Percentiles rank a stretch among this genome's conserved stretches.
Evolutionary conservation across 1,284 basidiomycete species (phyloP).

Genomic region (Ustilago xerochloae): DNA sequence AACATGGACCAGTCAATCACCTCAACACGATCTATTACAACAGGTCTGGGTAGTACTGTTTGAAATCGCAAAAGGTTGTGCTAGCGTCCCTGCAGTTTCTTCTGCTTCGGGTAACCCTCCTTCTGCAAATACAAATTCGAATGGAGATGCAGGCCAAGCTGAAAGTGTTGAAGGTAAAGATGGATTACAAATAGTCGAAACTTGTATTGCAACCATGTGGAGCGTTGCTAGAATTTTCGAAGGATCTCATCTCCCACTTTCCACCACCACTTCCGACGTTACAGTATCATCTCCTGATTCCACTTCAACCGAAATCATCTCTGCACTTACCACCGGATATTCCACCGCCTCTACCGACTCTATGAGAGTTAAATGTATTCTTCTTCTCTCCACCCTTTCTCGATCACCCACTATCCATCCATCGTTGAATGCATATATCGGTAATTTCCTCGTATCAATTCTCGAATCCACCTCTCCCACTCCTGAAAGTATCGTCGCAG

Average conservation of each 20-base stretch:
- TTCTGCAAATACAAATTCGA: not conserved
- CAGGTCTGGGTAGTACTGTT: slow-evolving; percentile 21
- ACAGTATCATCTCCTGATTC: slow-evolving; percentile 8
- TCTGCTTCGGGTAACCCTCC: slow-evolving; percentile 4
- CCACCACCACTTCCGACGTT: not conserved
- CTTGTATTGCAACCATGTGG: slow-evolving; percentile 59
- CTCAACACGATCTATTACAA: not conserved
- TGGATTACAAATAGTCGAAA: slow-evolving; percentile 56
- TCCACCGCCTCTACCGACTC: slow-evolving; percentile 35
- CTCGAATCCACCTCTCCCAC: slow-evolving; percentile 39
- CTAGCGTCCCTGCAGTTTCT: slow-evolving; percentile 46
- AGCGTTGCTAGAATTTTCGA: slow-evolving; percentile 51
- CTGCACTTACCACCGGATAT: slow-evolving; percentile 50
- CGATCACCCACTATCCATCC: slow-evolving; percentile 19
- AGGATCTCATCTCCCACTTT: slow-evolving; percentile 40
- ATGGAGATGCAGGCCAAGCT: not conserved
- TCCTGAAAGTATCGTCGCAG: slow-evolving; percentile 80
- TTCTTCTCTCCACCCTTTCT: slow-evolving; percentile 48
- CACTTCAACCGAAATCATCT: slow-evolving; percentile 21
- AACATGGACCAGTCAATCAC: slow-evolving; percentile 6
- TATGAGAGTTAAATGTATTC: slow-evolving; percentile 58
- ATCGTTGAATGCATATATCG: slow-evolving; percentile 31
- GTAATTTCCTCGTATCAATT: slow-evolving; percentile 37
- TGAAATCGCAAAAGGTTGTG: slow-evolving; percentile 41
- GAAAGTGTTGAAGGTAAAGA: slow-evolving; percentile 30